Conservation (phyloP, 176 grass and related monocot species). For the Areca catechu region DNA sequence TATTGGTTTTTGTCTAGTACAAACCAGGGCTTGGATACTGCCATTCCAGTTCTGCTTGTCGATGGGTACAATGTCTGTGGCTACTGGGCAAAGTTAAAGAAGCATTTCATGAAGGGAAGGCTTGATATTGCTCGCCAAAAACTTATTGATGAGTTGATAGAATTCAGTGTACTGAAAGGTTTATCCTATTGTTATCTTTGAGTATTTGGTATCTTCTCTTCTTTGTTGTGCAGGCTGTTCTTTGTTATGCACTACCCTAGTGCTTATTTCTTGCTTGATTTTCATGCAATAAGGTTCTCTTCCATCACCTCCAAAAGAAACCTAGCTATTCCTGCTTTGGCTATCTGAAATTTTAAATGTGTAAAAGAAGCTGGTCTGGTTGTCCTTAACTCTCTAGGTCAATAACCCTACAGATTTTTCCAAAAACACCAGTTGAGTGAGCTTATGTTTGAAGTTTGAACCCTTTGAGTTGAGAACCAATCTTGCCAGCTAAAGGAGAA, state of each 20-base stretch:
- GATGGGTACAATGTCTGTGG: slow-evolving; percentile 96
- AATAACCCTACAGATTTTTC: too few species aligned
- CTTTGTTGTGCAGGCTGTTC: neutral
- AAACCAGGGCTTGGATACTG: slow-evolving; percentile 55
- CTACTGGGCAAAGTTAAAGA: slow-evolving; percentile 82
- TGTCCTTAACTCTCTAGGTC: too few species aligned
- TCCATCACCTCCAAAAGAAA: too few species aligned
- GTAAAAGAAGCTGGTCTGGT: too few species aligned
- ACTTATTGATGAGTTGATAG: slow-evolving; percentile 72
- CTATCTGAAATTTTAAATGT: too few species aligned
- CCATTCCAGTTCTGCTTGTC: slow-evolving; percentile 72
- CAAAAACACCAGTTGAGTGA: too few species aligned
- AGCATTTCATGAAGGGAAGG: slow-evolving; percentile 72
- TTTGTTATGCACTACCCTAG: neutral
- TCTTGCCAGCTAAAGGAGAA: too few species aligned
- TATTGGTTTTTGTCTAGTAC: slow-evolving; percentile 37
- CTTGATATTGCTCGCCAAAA: slow-evolving; percentile 76
- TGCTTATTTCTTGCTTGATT: too few species aligned
- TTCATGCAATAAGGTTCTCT: too few species aligned
- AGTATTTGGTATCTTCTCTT: neutral
- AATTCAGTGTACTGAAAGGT: slow-evolving; percentile 78
- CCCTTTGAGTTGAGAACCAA: too few species aligned
- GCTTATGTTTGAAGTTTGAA: too few species aligned
- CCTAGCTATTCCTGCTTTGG: too few species aligned
- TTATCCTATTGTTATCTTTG: neutral